Conservation (phyloP, 139 green algal species). For the Micractinium conductrix region DNA sequence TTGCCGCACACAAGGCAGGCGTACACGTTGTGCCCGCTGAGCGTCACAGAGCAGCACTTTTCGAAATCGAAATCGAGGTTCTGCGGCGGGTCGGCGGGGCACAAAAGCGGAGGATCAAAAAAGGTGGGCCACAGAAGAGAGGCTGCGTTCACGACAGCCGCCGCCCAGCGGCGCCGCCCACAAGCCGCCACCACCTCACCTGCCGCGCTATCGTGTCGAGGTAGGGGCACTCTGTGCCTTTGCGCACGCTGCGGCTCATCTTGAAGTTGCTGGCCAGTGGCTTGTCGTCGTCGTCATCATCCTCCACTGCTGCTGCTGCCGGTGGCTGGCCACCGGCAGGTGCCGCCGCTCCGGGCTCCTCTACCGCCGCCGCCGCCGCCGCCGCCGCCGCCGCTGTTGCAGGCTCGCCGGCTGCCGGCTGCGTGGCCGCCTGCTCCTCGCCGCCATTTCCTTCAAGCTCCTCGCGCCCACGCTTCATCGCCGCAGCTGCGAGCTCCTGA, state of each 20-base stretch:
- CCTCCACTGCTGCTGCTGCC: constrained; percentile 1
- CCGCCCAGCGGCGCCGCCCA: too few relatives aligned
- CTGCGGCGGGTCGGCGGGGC: too few relatives aligned
- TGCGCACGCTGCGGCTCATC: constrained; percentile 47
- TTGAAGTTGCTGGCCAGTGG: constrained; percentile 31
- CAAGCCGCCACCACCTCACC: too few relatives aligned
- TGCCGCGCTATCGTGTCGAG: constrained; percentile 94
- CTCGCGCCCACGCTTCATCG: constrained; percentile 23
- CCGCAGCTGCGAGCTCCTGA: too few relatives aligned
- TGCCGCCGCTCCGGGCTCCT: not conserved
- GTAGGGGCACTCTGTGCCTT: constrained; percentile 93
- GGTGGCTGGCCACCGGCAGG: too few relatives aligned
- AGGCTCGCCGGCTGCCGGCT: not conserved
- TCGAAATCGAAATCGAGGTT: constrained; percentile 99
- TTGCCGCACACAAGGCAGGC: constrained; percentile 98
- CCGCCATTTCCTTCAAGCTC: not conserved
- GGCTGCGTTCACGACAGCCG: too few relatives aligned
- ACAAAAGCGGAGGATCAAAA: too few relatives aligned
- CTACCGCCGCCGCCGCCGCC: not conserved
- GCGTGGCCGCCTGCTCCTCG: not conserved
- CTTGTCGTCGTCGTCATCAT: constrained; percentile 53
- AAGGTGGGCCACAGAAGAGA: too few relatives aligned
- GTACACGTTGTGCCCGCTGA: constrained; percentile 96
- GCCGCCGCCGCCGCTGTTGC: not conserved
- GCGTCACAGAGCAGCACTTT: constrained; percentile 95